A percentile compares a stretch with the other conserved stretches of the same genome.
phyloP scores from a whole-genome alignment of 2,329 filamentous ascomycete genomes.

The Dendrostoma leiphaemia region DNA sequence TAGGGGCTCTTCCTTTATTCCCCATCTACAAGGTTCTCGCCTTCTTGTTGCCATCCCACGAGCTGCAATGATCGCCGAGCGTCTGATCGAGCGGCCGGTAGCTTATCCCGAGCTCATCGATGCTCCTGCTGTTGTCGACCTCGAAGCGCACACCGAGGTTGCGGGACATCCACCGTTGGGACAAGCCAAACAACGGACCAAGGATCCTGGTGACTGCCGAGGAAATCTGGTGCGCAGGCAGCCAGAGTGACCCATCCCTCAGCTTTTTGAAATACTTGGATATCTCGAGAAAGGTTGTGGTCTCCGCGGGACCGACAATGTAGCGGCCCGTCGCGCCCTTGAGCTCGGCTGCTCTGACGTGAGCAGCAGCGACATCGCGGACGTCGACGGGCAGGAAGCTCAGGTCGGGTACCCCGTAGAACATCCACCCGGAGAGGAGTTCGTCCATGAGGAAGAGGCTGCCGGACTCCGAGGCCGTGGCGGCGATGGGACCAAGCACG shows the following conservation, averaged over 20 bases:
- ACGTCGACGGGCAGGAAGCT: conserved; percentile 24
- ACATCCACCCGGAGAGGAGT: conserved; percentile 24
- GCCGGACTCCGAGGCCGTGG: conserved; percentile 24
- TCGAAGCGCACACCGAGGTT: conserved; percentile 12
- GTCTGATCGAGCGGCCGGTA: conserved; percentile 11
- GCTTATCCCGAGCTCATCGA: conserved; percentile 5
- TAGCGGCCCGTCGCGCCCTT: conserved; percentile 15
- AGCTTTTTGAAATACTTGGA: conserved; percentile 10
- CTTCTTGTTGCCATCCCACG: background rate
- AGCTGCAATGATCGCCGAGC: conserved; percentile 11
- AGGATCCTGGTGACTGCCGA: conserved; percentile 4
- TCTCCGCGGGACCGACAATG: conserved; percentile 7
- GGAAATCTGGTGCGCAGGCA: conserved; percentile 10
- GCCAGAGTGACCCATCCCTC: conserved; percentile 4
- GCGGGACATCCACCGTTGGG: conserved; percentile 13
- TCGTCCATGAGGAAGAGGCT: conserved; percentile 27
- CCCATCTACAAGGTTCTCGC: background rate
- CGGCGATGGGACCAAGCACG: conserved; percentile 24
- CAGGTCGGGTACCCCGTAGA: conserved; percentile 26
- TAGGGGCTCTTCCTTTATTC: too few relatives aligned
- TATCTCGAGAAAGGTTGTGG: conserved; percentile 10
- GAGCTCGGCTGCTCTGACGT: conserved; percentile 16
- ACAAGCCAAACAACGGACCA: conserved; percentile 11
- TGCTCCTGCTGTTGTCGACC: conserved; percentile 12
- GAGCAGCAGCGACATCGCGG: conserved; percentile 23